Evolutionary conservation across 768 basidiomycete genomes (phyloP), one percentile per base, ranked within the genome.

Genomic region (Pholiota molesta): DNA sequence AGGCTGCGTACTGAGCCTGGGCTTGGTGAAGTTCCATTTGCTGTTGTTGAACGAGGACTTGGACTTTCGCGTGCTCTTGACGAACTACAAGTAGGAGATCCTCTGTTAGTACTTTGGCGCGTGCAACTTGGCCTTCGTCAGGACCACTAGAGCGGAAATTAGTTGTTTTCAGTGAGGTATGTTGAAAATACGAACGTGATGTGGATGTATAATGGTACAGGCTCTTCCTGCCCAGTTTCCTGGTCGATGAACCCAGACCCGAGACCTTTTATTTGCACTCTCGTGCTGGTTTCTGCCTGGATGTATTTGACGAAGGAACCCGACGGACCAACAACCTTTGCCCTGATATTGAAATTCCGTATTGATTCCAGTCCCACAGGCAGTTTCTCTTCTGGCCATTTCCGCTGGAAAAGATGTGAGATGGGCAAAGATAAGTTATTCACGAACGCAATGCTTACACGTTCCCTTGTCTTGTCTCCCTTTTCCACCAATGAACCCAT

Each of bases 241-340:
- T 73, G 69, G 69, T 99, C 97, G 64, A 97, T 89, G 73, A 97
- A 99, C 1, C 97, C 97, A 26, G 94, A 96, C 5, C 97, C 97
- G 14, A 88, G 69, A 19, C 97, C 97, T 75, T 99, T 99, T 68
- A 99, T 97, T 73, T 99, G 97, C 9, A 99, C 97, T 62, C 97
- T 86, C 6, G 96, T 97, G 29, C 90, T 89, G 0, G 97, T 99
- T 75, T 99, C 97, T 68, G 90, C 86, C 75, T 99, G 97, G 54
- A 99, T 99, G 72, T 95, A 95, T 77, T 99, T 99, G 66, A 99
- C 97, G 70, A 98, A 99, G 65, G 94, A 89, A 66, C 96, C 96
- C 92, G 87, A 88, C 13, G 97, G 97, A 14, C 97, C 97, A 29
- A 99, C 97, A 19, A 98, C 95, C 75, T 99, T 99, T 23, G 97